Conservation (phyloP, 371 early-diverging fungal genomes). For the Rhizopus arrhizus region DNA sequence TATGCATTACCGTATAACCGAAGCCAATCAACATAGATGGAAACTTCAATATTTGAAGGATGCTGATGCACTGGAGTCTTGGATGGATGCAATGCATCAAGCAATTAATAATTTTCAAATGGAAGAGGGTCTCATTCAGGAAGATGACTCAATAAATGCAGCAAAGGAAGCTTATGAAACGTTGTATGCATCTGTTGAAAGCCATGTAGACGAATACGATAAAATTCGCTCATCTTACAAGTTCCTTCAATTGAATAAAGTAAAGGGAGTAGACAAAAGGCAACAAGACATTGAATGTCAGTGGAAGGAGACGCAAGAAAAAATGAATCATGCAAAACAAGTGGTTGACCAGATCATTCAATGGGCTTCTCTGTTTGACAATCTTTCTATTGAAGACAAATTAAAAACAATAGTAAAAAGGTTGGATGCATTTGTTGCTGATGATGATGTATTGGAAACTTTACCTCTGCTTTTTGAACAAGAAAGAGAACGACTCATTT, state of each 20-base stretch:
- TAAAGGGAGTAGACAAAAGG: constrained; percentile 5
- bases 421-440: background rate
- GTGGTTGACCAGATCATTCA: constrained; percentile 4
- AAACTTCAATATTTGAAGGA: constrained; percentile 15
- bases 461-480: constrained; percentile 5
- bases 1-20: constrained; percentile 13
- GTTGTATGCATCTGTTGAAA: constrained; percentile 6
- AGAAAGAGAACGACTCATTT: constrained; percentile 6
- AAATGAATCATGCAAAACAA: constrained; percentile 1
- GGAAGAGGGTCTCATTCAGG: background rate
- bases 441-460: background rate
- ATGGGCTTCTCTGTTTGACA: constrained; percentile 3
- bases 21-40: constrained; percentile 18
- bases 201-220: constrained; percentile 20
- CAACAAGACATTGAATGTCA: constrained; percentile 14
- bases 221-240: constrained; percentile 24
- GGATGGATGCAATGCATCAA: constrained; percentile 2
- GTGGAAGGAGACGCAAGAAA: constrained; percentile 19
- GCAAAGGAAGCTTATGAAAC: background rate
- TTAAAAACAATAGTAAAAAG: background rate
- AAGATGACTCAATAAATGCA: background rate
- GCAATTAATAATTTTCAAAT: background rate
- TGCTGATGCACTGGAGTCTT: constrained; percentile 1
- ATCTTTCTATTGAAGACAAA: background rate
- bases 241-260: constrained; percentile 21